These are phyloP conservation scores for Coniferiporia sulphurascens DNA, from an alignment of 1,284 basidiomycete species.

Conservation along the genomic window DNA sequence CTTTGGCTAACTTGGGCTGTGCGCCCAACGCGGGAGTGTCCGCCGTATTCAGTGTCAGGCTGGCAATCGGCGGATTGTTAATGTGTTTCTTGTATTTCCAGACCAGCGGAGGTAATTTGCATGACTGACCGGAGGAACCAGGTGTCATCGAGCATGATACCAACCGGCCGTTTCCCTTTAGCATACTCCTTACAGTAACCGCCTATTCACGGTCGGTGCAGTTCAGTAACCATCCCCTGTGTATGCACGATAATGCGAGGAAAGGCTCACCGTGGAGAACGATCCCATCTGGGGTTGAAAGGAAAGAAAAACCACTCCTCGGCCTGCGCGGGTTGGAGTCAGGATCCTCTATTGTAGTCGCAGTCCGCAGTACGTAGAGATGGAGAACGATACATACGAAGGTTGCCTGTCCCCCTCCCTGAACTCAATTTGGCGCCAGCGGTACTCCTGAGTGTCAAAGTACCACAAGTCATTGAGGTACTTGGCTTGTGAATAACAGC, in stretches of 20 bases:
- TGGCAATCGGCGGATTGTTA: constrained; percentile 17
- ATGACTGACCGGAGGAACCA: constrained; percentile 75
- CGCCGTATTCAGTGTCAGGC: constrained; percentile 33
- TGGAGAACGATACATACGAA: constrained; percentile 43
- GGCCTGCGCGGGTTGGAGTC: constrained; percentile 42
- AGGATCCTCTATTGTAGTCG: too few species aligned
- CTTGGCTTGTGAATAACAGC: constrained; percentile 46
- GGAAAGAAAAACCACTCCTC: constrained; percentile 84
- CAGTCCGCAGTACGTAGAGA: too few species aligned
- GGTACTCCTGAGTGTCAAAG: constrained; percentile 85
- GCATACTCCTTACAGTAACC: constrained; percentile 92
- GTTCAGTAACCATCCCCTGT: neutral
- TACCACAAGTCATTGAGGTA: constrained; percentile 88
- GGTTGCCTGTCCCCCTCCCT: constrained; percentile 66
- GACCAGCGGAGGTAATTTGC: neutral
- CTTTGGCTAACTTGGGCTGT: constrained; percentile 28
- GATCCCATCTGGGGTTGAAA: constrained; percentile 78
- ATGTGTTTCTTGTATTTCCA: too few species aligned
- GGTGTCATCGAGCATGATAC: constrained; percentile 86
- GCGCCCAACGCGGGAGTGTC: constrained; percentile 19
- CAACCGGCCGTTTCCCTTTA: constrained; percentile 83
- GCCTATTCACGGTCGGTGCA: constrained; percentile 34
- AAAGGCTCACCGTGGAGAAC: constrained; percentile 64
- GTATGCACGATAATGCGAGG: neutral
- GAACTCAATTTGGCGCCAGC: constrained; percentile 80